Evolutionary conservation across 2,329 filamentous ascomycete genomes (phyloP).

Genomic region (Celoporthe dispersa): DNA sequence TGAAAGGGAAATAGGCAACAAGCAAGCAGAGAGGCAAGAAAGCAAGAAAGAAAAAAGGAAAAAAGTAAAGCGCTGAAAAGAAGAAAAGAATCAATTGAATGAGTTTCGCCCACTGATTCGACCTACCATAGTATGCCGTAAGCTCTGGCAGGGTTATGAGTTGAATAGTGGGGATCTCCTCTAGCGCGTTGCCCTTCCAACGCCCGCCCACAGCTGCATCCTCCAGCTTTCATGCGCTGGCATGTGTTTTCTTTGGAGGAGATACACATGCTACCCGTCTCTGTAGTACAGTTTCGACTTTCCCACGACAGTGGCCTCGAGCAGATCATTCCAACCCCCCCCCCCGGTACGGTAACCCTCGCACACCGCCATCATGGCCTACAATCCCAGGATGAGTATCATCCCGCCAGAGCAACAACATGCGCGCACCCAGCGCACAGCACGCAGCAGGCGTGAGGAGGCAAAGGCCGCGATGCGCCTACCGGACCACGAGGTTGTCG

Average conservation of each 20-base stretch:
- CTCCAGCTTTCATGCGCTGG: background rate
- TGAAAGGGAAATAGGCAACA: too few relatives aligned
- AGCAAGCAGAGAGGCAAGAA: background rate
- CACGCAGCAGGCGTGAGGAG: constrained; percentile 63
- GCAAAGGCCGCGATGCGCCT: constrained; percentile 64
- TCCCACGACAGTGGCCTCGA: background rate
- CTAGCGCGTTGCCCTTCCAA: constrained; percentile 15
- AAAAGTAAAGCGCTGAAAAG: background rate
- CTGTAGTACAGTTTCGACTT: background rate
- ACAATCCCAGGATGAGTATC: constrained; percentile 65
- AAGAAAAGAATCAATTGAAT: background rate
- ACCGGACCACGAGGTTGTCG: constrained; percentile 81
- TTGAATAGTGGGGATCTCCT: background rate
- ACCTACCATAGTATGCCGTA: background rate
- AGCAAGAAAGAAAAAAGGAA: background rate
- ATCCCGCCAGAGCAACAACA: constrained; percentile 57
- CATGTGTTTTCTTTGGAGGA: constrained; percentile 3
- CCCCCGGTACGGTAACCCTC: background rate
- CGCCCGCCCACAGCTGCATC: background rate
- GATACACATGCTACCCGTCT: background rate
- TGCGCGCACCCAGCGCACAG: constrained; percentile 43
- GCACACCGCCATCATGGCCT: constrained; percentile 52
- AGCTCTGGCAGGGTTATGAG: background rate
- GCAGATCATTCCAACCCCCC: background rate
- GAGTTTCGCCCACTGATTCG: background rate